Conservation (phyloP, 2,329 filamentous ascomycete species). For the Sporothrix euskadiensis region DNA sequence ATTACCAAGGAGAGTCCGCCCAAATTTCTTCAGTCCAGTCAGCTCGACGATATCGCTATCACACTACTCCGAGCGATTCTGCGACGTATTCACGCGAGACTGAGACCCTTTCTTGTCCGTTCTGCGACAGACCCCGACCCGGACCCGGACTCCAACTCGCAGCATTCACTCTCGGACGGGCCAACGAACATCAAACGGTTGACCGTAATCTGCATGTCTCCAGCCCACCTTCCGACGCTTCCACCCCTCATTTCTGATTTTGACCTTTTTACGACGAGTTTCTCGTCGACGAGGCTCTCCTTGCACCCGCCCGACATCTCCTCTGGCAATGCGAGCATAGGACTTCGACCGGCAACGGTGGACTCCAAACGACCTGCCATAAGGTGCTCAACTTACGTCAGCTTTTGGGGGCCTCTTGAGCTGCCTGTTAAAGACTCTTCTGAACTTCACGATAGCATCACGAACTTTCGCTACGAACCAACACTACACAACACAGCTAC, state of each 20-base stretch:
- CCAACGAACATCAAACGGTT: not conserved
- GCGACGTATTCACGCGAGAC: slow-evolving; percentile 2
- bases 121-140: not conserved
- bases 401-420: not conserved
- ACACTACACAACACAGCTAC: not conserved
- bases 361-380: slow-evolving; percentile 1
- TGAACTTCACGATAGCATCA: not conserved
- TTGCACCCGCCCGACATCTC: not conserved
- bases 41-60: slow-evolving; percentile 7
- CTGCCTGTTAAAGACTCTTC: not conserved
- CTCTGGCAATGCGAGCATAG: slow-evolving; percentile 16
- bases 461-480: not conserved
- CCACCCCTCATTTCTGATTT: not conserved
- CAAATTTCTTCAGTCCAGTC: slow-evolving; percentile 1
- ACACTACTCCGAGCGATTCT: not conserved
- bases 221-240: not conserved
- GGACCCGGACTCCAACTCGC: not conserved
- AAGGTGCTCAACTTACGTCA: not conserved
- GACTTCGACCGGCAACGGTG: not conserved
- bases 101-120: not conserved
- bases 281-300: not conserved
- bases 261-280: not conserved
- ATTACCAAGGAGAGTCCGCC: not conserved
- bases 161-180: not conserved
- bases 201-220: not conserved